Evolutionary conservation across 116 monocot genomes (phyloP).

Genomic region (Posidonia oceanica): DNA sequence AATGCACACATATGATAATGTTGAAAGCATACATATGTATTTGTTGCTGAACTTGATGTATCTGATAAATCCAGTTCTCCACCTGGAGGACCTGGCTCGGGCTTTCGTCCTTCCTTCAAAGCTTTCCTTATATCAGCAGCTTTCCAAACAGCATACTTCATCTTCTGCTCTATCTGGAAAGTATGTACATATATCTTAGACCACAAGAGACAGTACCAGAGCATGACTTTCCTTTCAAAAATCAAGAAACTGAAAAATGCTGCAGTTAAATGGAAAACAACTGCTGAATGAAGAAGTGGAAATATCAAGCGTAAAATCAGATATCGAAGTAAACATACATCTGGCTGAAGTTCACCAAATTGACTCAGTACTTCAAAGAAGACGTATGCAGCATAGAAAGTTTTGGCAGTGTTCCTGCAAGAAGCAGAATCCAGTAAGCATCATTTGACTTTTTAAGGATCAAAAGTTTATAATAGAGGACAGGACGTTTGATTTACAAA

Average conservation of each 20-base stretch:
- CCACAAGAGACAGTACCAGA: not conserved
- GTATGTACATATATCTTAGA: not conserved
- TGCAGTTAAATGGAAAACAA: not conserved
- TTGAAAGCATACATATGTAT: slow-evolving; percentile 18
- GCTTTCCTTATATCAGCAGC: slow-evolving; percentile 98
- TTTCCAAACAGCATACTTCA: slow-evolving; percentile 96
- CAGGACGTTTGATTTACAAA: slow-evolving; percentile 30
- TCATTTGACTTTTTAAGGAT: not conserved
- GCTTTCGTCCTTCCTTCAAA: slow-evolving; percentile 88
- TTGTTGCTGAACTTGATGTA: slow-evolving; percentile 17
- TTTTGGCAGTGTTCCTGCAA: slow-evolving; percentile 96
- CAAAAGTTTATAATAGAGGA: not conserved
- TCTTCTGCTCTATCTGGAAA: slow-evolving; percentile 66
- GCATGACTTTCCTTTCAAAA: not conserved
- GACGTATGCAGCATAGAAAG: slow-evolving; percentile 91
- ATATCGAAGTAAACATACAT: slow-evolving; percentile 8
- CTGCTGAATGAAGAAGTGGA: not conserved
- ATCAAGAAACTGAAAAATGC: not conserved
- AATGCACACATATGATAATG: not conserved
- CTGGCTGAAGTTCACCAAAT: slow-evolving; percentile 80
- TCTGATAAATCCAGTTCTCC: slow-evolving; percentile 54
- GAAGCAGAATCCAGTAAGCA: not conserved
- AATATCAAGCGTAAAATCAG: not conserved
- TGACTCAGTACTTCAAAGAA: slow-evolving; percentile 88
- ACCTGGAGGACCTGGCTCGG: slow-evolving; percentile 95